phyloP scores from a whole-genome alignment of 129 eudicot species.

The Lactuca sativa region DNA sequence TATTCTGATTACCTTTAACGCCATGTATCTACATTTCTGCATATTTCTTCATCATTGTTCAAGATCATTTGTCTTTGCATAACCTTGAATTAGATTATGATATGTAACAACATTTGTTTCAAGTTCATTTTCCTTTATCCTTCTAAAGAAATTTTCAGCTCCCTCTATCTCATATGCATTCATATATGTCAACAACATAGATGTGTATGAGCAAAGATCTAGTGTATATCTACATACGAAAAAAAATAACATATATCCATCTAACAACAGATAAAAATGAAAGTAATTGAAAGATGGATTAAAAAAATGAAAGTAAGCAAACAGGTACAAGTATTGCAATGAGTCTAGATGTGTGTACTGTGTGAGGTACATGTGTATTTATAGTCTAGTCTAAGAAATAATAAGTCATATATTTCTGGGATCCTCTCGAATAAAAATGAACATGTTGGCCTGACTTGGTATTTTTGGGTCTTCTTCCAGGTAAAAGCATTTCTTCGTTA shows the following conservation, averaged over 20 bases:
- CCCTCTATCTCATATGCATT: slow-evolving; percentile 78
- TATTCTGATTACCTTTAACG: slow-evolving; percentile 49
- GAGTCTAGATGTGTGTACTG: too few species aligned
- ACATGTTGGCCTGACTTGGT: too few species aligned
- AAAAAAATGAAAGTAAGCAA: too few species aligned
- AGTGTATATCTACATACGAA: slow-evolving; percentile 49
- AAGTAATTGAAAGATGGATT: too few species aligned
- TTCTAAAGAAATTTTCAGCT: slow-evolving; percentile 61
- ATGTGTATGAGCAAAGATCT: slow-evolving; percentile 64
- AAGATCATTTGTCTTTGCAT: slow-evolving; percentile 45
- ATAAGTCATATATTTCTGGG: too few species aligned
- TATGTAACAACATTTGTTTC: slow-evolving; percentile 53
- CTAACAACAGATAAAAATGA: too few species aligned
- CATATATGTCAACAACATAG: slow-evolving; percentile 64
- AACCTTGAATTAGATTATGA: slow-evolving; percentile 64
- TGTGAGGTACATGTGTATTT: too few species aligned
- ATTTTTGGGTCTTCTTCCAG: too few species aligned
- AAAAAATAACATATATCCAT: not conserved
- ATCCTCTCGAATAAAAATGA: too few species aligned
- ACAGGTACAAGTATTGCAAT: too few species aligned
- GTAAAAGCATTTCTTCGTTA: too few species aligned
- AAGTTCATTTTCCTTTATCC: slow-evolving; percentile 54
- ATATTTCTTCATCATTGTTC: slow-evolving; percentile 63
- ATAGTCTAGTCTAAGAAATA: too few species aligned
- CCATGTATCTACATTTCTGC: slow-evolving; percentile 50